Percentiles rank a stretch among this genome's conserved stretches.
Conservation (phyloP, 371 early-diverging fungal species). For the Mucor saturninus region DNA sequence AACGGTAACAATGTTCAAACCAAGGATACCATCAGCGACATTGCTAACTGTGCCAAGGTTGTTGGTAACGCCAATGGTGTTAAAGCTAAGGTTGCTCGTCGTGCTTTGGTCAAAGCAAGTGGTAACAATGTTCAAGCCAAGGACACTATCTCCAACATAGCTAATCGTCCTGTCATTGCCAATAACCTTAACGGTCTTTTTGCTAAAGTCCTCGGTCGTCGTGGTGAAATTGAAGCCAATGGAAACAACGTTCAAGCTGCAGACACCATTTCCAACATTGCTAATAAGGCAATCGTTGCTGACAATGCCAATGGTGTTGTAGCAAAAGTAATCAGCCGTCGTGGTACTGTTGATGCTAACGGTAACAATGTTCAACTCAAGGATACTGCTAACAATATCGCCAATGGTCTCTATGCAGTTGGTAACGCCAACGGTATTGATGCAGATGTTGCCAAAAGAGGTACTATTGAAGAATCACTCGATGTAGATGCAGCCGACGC, state of each 20-base stretch:
- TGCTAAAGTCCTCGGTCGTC: constrained; percentile 2
- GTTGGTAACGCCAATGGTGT: neutral
- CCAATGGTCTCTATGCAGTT: neutral
- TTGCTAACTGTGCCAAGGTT: neutral
- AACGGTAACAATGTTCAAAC: constrained; percentile 6
- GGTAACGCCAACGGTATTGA: neutral
- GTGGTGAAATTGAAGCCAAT: neutral
- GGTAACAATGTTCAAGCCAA: constrained; percentile 1
- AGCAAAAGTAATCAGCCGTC: neutral
- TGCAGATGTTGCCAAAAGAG: neutral
- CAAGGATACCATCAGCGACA: neutral
- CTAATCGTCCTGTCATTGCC: neutral
- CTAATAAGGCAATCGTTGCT: neutral
- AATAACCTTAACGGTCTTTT: neutral
- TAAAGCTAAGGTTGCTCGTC: neutral
- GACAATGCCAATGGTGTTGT: neutral
- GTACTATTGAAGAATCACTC: neutral
- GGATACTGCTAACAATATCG: neutral
- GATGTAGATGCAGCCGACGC: neutral
- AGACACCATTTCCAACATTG: neutral
- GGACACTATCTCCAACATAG: neutral
- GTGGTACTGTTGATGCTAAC: constrained; percentile 5
- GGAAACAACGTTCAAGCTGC: constrained; percentile 2
- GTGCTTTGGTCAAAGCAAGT: constrained; percentile 2
- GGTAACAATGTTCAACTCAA: constrained; percentile 2